A percentile compares a stretch with the other conserved stretches of the same genome.
Conservation (phyloP, 306 rosid genomes). For the Vigna angularis region DNA sequence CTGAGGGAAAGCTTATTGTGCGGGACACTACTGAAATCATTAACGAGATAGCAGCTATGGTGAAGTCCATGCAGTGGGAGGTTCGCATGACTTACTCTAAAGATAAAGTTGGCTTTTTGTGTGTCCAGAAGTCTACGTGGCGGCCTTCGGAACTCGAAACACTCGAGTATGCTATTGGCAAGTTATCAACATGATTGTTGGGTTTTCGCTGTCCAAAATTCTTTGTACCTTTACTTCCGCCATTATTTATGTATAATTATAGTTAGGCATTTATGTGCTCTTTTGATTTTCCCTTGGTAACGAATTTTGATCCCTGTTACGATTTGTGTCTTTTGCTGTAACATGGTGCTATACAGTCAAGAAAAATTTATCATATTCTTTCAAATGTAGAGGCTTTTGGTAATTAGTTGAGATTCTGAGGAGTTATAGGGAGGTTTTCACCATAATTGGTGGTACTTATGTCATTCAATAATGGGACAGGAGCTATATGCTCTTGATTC, state of each 20-base stretch:
- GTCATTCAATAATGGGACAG: conserved; percentile 31
- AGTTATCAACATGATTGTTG: conserved; percentile 39
- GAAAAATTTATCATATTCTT: conserved; percentile 42
- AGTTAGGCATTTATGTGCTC: conserved; percentile 53
- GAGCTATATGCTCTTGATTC: too few relatives aligned
- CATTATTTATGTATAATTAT: conserved; percentile 54
- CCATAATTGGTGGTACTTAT: conserved; percentile 23
- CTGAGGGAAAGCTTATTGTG: conserved; percentile 86
- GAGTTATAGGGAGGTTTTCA: conserved; percentile 17
- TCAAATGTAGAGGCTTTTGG: conserved; percentile 51
- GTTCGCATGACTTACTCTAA: conserved; percentile 84
- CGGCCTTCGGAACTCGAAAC: conserved; percentile 77
- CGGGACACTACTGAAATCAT: conserved; percentile 73
- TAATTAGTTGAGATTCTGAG: conserved; percentile 41
- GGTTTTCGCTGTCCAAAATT: conserved; percentile 51
- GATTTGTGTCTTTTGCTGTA: conserved; percentile 48
- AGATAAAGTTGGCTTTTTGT: conserved; percentile 77
- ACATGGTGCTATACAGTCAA: conserved; percentile 42
- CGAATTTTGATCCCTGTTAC: conserved; percentile 48
- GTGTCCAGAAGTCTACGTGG: conserved; percentile 89
- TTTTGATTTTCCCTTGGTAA: conserved; percentile 21
- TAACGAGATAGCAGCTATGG: conserved; percentile 70
- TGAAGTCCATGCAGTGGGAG: conserved; percentile 85
- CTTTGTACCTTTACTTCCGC: conserved; percentile 50
- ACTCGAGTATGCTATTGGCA: conserved; percentile 65